Conservation (phyloP, 352 stramenopile genomes). For the Blastocystis sp. region DNA sequence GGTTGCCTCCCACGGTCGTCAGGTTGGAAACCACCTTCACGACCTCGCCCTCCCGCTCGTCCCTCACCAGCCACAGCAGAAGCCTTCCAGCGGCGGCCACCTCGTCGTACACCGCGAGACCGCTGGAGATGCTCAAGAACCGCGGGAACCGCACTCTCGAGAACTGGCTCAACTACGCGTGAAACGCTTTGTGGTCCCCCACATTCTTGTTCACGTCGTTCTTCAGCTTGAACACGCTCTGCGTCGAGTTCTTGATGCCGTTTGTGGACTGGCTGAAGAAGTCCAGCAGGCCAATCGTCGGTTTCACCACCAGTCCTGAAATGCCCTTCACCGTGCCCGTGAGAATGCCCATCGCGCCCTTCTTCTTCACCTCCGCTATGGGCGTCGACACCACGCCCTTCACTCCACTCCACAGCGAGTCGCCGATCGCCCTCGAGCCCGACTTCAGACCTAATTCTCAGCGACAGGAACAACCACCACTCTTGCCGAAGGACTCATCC, state of each 20-base stretch:
- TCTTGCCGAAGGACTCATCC: constrained; percentile 19
- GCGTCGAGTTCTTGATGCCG: constrained; percentile 56
- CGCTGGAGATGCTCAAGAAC: not conserved
- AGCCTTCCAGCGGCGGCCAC: constrained; percentile 10
- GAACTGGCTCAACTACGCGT: constrained; percentile 17
- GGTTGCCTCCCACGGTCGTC: not conserved
- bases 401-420: constrained; percentile 38
- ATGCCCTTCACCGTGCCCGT: constrained; percentile 51
- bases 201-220: constrained; percentile 7
- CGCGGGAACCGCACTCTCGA: constrained; percentile 20
- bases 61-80: constrained; percentile 3
- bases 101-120: constrained; percentile 4
- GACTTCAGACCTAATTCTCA: constrained; percentile 26
- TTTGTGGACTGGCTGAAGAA: constrained; percentile 54
- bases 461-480: not conserved
- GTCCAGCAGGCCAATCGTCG: constrained; percentile 37
- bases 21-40: not conserved
- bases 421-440: constrained; percentile 31
- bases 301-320: constrained; percentile 29
- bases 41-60: not conserved
- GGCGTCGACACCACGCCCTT: constrained; percentile 51
- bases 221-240: constrained; percentile 7
- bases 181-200: not conserved
- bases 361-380: constrained; percentile 9
- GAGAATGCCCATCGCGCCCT: constrained; percentile 6